Percentiles rank a stretch among this genome's conserved stretches.
Evolutionary conservation across 305 asterid genomes (phyloP).

Genomic region (Fraxinus ornus): DNA sequence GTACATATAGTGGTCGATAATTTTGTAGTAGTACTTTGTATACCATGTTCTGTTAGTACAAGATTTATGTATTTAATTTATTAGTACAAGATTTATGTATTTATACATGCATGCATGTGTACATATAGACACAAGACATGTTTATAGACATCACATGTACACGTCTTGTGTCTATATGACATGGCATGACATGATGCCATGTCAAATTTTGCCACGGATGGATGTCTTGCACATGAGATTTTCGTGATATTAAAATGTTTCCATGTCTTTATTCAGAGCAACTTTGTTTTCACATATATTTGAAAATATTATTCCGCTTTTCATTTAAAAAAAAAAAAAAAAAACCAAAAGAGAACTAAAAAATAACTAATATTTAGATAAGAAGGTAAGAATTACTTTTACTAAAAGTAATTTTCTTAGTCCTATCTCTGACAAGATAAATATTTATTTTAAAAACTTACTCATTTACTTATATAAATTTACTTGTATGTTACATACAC

Average conservation of each 20-base stretch:
- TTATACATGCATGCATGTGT: neutral
- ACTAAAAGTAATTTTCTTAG: neutral
- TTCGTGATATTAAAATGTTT: neutral
- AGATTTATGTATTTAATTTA: neutral
- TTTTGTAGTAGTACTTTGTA: neutral
- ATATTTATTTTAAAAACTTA: too few species aligned
- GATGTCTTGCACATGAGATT: neutral
- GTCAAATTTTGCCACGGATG: neutral
- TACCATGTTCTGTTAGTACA: neutral
- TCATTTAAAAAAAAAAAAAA: too few species aligned
- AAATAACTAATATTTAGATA: neutral
- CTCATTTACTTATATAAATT: neutral
- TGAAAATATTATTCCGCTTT: neutral
- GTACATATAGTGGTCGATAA: neutral
- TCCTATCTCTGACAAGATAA: too few species aligned
- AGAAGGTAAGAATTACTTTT: neutral
- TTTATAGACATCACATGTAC: neutral
- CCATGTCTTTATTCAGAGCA: neutral
- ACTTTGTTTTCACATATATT: neutral
- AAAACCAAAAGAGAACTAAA: neutral
- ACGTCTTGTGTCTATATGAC: neutral
- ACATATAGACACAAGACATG: neutral
- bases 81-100: neutral
- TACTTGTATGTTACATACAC: neutral
- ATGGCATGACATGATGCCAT: neutral